Percentiles rank a stretch among this genome's conserved stretches.
Conservation (phyloP, 2,329 filamentous ascomycete genomes). For the Hymenoscyphus fructigenus region DNA sequence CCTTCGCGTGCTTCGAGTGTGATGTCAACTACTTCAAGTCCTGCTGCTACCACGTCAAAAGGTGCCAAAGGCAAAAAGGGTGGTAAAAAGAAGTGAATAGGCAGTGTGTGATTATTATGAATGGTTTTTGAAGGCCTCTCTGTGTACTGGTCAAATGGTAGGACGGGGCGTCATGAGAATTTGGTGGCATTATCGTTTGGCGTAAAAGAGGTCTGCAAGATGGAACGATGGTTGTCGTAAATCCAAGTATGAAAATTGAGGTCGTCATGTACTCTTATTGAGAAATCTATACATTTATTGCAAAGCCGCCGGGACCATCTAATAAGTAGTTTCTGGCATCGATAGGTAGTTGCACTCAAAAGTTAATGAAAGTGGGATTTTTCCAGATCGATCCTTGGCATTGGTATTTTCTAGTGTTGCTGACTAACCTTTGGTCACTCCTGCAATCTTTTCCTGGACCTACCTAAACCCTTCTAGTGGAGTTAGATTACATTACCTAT, state of each 20-base stretch:
- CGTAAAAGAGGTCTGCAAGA: constrained; percentile 1
- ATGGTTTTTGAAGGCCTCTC: constrained; percentile 16
- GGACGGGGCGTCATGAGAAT: constrained; percentile 21
- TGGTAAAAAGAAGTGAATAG: constrained; percentile 52
- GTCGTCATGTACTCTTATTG: constrained; percentile 2
- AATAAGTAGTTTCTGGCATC: neutral
- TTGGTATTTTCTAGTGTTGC: neutral
- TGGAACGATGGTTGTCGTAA: constrained; percentile 4
- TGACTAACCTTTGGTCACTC: neutral
- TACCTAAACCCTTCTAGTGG: neutral
- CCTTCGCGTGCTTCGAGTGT: constrained; percentile 81
- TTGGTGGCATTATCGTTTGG: constrained; percentile 7
- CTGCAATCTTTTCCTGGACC: neutral
- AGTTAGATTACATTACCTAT: neutral
- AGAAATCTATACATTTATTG: neutral
- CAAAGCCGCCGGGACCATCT: neutral
- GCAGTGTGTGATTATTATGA: constrained; percentile 21
- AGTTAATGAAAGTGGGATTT: neutral
- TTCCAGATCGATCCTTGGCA: neutral
- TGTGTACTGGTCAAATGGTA: constrained; percentile 23
- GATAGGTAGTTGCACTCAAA: neutral
- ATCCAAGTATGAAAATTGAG: neutral
- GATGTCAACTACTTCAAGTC: constrained; percentile 65
- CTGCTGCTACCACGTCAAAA: constrained; percentile 38
- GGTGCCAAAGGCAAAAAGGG: constrained; percentile 43